A percentile compares a stretch with the other conserved stretches of the same genome.
phyloP scores from a whole-genome alignment of 768 basidiomycete species.

The Dioszegia crocea region DNA sequence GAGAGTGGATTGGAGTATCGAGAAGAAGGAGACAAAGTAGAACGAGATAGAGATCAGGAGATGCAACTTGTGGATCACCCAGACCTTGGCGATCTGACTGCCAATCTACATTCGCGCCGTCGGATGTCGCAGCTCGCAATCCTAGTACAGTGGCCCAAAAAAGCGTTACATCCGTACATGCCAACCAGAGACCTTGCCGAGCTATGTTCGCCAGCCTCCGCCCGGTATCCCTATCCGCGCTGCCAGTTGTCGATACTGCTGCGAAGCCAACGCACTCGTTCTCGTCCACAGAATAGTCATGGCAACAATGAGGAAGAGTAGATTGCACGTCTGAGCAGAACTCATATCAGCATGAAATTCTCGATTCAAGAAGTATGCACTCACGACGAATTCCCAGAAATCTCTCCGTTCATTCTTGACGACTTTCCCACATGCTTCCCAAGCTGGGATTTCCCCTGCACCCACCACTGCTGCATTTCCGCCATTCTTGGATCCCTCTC shows the following conservation, averaged over 20 bases:
- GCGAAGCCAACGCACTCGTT: constrained; percentile 63
- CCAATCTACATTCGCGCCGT: background rate
- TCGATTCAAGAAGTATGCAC: constrained; percentile 47
- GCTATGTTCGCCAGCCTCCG: constrained; percentile 12
- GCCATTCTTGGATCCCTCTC: background rate
- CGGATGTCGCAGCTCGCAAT: no score
- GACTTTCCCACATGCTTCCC: constrained; percentile 90
- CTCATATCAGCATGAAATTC: no score
- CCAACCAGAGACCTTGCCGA: no score
- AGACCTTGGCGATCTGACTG: background rate
- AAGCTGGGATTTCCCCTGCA: constrained; percentile 64
- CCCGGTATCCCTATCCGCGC: constrained; percentile 70
- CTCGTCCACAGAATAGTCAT: constrained; percentile 65
- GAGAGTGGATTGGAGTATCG: constrained; percentile 58
- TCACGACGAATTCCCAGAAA: constrained; percentile 85
- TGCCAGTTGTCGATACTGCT: constrained; percentile 76
- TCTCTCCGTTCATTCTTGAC: constrained; percentile 71
- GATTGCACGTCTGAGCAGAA: constrained; percentile 54
- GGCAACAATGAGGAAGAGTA: constrained; percentile 65
- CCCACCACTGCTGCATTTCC: constrained; percentile 27
- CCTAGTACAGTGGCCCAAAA: no score
- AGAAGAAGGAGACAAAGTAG: constrained; percentile 9
- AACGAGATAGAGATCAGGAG: background rate
- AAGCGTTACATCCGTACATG: no score
- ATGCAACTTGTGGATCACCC: background rate